A percentile compares a stretch with the other conserved stretches of the same genome.
Conservation (phyloP, 495 filamentous ascomycete species). For the Xylaria venustula region DNA sequence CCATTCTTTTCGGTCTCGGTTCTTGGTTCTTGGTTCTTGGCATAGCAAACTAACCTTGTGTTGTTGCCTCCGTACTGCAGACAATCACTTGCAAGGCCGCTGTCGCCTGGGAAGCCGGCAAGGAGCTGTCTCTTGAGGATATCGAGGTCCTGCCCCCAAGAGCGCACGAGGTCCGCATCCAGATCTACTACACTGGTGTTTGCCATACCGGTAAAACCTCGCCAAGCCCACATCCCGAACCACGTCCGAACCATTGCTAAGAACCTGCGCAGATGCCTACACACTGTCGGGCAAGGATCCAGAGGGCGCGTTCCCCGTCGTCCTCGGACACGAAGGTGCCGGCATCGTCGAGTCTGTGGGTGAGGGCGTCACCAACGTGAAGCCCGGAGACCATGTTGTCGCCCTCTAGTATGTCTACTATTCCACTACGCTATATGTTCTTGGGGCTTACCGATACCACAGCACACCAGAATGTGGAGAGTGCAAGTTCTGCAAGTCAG, state of each 20-base stretch:
- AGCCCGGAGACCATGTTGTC: constrained; percentile 88
- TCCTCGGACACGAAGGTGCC: constrained; percentile 95
- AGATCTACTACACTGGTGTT: constrained; percentile 95
- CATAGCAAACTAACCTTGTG: not conserved
- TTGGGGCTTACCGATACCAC: constrained; percentile 3
- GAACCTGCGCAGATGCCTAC: constrained; percentile 74
- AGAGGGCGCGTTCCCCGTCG: constrained; percentile 95
- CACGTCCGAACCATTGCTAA: constrained; percentile 22
- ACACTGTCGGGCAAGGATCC: constrained; percentile 97
- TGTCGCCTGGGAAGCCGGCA: constrained; percentile 92
- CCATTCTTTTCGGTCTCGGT: not conserved
- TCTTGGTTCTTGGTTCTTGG: not conserved
- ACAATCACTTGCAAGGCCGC: constrained; percentile 73
- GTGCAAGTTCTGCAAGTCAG: constrained; percentile 99
- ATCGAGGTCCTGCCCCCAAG: constrained; percentile 90
- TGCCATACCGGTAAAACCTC: constrained; percentile 82
- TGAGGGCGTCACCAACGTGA: constrained; percentile 91
- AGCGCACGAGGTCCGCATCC: constrained; percentile 92
- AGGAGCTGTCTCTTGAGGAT: constrained; percentile 84
- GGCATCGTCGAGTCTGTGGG: constrained; percentile 96
- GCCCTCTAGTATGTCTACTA: constrained; percentile 79
- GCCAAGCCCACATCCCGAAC: constrained; percentile 21
- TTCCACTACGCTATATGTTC: not conserved
- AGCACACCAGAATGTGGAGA: constrained; percentile 95
- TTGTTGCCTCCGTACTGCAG: constrained; percentile 23